These are phyloP conservation scores for Podaxis sp. DNA, from an alignment of 768 basidiomycete species.

Conservation along the genomic window DNA sequence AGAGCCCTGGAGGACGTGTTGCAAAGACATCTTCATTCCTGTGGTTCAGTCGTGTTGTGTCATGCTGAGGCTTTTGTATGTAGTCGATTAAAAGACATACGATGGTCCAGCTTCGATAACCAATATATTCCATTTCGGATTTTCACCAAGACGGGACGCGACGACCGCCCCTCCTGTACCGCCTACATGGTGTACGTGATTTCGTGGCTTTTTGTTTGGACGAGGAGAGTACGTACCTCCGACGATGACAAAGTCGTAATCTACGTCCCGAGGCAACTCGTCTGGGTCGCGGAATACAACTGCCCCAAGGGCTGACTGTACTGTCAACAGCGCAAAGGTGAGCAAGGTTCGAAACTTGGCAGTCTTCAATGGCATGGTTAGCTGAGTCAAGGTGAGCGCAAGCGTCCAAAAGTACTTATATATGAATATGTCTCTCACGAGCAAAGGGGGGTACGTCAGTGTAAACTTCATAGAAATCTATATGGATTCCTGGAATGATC, in stretches of 20 bases:
- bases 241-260: constrained; percentile 13
- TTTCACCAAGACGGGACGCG: constrained; percentile 12
- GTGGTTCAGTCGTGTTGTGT: neutral
- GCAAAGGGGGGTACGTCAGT: no score
- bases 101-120: constrained; percentile 18
- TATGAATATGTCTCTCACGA: no score
- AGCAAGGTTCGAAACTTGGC: neutral
- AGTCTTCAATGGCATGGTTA: neutral
- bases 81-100: neutral
- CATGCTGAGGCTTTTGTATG: neutral
- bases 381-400: neutral
- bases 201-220: neutral
- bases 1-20: neutral
- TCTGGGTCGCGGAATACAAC: neutral
- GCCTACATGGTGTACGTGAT: constrained; percentile 2
- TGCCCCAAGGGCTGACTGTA: neutral
- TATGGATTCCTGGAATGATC: no score
- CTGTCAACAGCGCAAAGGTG: neutral
- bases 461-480: no score
- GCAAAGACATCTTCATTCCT: constrained; percentile 9
- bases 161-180: constrained; percentile 14
- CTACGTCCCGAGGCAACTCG: neutral
- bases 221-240: constrained; percentile 5
- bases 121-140: constrained; percentile 12
- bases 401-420: no score